Evolutionary conservation across 495 filamentous ascomycete species (phyloP).

Genomic region (Penicillium ochrochloron): DNA sequence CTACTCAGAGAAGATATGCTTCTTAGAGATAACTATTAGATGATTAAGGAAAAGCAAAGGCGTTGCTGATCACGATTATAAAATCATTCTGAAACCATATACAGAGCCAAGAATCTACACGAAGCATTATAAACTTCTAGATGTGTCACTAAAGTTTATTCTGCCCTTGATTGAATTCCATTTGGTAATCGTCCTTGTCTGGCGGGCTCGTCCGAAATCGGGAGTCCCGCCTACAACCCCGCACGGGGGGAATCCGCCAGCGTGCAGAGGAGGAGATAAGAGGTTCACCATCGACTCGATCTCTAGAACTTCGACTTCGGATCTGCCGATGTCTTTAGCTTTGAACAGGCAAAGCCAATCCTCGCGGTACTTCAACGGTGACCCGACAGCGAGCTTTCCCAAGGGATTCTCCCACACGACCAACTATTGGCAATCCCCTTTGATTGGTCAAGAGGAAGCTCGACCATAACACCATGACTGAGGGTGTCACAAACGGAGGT

Average conservation of each 20-base stretch:
- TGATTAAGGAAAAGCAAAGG: background rate
- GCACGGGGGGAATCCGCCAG: background rate
- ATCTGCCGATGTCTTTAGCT: background rate
- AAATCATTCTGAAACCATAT: background rate
- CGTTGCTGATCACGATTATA: background rate
- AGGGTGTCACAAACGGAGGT: background rate
- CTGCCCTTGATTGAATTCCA: background rate
- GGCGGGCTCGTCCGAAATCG: constrained; percentile 2
- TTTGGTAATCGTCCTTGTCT: background rate
- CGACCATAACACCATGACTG: background rate
- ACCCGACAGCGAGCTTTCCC: background rate
- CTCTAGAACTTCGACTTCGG: background rate
- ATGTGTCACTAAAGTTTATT: background rate
- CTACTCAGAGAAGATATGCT: background rate
- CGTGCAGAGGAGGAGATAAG: constrained; percentile 1
- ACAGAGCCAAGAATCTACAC: background rate
- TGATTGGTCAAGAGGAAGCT: background rate
- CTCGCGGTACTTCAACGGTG: background rate
- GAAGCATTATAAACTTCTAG: background rate
- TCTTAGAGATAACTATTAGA: background rate
- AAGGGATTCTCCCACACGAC: background rate
- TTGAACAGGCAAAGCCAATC: background rate
- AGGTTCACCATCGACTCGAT: background rate
- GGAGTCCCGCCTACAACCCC: background rate
- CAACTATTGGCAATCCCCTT: background rate